A percentile compares a stretch with the other conserved stretches of the same genome.
phyloP scores from a whole-genome alignment of 2,329 filamentous ascomycete genomes.

The Fusarium dlaminii region DNA sequence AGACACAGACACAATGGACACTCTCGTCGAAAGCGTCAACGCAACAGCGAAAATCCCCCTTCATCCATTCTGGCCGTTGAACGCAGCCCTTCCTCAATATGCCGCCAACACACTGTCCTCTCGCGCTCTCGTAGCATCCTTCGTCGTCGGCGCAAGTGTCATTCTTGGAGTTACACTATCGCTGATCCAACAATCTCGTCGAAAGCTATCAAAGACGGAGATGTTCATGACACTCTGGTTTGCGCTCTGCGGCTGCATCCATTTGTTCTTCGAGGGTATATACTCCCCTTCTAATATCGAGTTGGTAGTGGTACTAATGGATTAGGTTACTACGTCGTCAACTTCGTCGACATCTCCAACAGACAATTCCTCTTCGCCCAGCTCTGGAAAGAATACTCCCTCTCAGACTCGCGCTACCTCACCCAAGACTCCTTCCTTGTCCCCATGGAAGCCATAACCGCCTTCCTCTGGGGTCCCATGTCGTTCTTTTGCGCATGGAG shows the following conservation, averaged over 20 bases:
- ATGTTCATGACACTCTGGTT: conserved; percentile 77
- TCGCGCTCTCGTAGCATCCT: conserved; percentile 66
- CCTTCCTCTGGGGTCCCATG: conserved; percentile 62
- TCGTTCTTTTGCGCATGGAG: conserved; percentile 58
- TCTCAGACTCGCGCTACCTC: conserved; percentile 66
- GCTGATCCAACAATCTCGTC: conserved; percentile 62
- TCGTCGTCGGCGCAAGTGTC: conserved; percentile 63
- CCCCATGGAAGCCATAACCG: conserved; percentile 65
- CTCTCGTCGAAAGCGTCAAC: background rate
- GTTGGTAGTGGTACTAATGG: background rate
- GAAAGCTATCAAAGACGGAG: conserved; percentile 63
- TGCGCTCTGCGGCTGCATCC: conserved; percentile 69
- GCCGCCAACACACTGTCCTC: conserved; percentile 72
- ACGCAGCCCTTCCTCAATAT: conserved; percentile 70
- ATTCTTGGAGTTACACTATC: conserved; percentile 68
- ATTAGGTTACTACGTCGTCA: conserved; percentile 59
- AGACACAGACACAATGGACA: conserved; percentile 20
- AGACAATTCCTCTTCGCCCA: conserved; percentile 58
- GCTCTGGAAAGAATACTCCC: conserved; percentile 67
- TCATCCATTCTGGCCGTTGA: conserved; percentile 78
- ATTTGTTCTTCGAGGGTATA: conserved; percentile 54
- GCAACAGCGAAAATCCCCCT: conserved; percentile 13
- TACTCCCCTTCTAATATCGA: accelerated
- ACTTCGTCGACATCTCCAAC: conserved; percentile 53
- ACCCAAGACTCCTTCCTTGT: conserved; percentile 63